phyloP scores from a whole-genome alignment of 139 green algal genomes.

The Chlorella sp. region DNA sequence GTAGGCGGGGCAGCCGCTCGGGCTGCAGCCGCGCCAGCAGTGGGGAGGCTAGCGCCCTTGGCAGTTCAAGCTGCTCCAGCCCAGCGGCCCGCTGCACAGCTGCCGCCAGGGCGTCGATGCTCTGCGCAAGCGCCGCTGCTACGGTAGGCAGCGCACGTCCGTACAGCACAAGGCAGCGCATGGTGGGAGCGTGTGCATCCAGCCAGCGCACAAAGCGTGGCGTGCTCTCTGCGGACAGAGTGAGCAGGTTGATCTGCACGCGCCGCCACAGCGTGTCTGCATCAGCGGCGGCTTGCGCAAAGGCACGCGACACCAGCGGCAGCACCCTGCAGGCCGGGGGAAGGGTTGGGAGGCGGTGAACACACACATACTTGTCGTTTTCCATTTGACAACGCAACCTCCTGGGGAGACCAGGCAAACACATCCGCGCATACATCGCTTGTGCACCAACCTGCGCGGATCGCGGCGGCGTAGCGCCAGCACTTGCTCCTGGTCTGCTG shows the following conservation, averaged over 20 bases:
- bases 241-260: slow-evolving; percentile 16
- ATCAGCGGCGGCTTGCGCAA: neutral
- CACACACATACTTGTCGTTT: too few relatives aligned
- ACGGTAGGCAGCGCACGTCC: slow-evolving; percentile 10
- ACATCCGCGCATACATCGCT: neutral
- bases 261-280: neutral
- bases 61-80: neutral
- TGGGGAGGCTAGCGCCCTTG: neutral
- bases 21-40: neutral
- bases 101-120: neutral
- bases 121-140: neutral
- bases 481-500: neutral
- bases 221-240: neutral
- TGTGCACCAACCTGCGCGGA: neutral
- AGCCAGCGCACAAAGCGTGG: neutral
- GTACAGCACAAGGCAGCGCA: slow-evolving; percentile 23
- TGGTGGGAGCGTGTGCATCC: neutral
- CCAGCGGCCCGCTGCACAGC: neutral
- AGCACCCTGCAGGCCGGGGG: slow-evolving; percentile 12
- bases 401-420: too few relatives aligned
- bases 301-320: neutral
- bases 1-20: neutral
- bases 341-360: neutral
- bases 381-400: too few relatives aligned
- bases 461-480: neutral